Conservation (phyloP, 2,329 filamentous ascomycete species). For the Trichoderma sp. region DNA sequence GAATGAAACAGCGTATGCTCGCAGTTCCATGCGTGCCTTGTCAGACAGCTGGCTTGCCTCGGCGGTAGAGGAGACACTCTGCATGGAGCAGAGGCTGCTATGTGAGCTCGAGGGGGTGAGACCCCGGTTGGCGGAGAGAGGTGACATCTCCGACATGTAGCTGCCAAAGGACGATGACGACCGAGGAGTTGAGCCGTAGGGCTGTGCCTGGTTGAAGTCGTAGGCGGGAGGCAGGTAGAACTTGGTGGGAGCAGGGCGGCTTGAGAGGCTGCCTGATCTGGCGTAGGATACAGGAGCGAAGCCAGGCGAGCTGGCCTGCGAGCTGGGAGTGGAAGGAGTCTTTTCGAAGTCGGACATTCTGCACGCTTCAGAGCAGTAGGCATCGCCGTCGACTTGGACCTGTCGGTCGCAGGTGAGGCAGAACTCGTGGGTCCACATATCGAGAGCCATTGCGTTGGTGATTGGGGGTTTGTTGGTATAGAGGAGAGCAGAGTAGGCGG, state of each 20-base stretch:
- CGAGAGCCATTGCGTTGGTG: conserved; percentile 48
- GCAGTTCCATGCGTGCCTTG: conserved; percentile 73
- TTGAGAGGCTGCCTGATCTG: conserved; percentile 39
- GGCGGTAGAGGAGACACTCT: conserved; percentile 53
- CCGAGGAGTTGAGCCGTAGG: conserved; percentile 51
- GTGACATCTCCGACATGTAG: conserved; percentile 27
- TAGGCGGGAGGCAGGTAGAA: conserved; percentile 73
- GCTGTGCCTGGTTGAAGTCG: conserved; percentile 66
- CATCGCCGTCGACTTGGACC: conserved; percentile 69
- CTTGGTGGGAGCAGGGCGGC: conserved; percentile 34
- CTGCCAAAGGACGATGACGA: conserved; percentile 28
- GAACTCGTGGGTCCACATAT: conserved; percentile 82
- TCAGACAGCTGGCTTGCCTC: conserved; percentile 63
- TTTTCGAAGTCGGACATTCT: conserved; percentile 83
- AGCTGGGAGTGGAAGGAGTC: conserved; percentile 51
- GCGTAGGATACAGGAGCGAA: conserved; percentile 50
- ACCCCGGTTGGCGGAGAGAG: conserved; percentile 33
- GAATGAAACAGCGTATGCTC: conserved; percentile 83
- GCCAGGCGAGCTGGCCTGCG: conserved; percentile 56
- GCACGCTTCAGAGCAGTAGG: conserved; percentile 92
- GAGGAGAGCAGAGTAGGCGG: neutral
- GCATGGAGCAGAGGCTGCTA: conserved; percentile 77
- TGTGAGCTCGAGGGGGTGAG: conserved; percentile 75
- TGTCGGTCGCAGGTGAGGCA: conserved; percentile 87
- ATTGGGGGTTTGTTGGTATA: neutral